Evolutionary conservation across 2,329 filamentous ascomycete genomes (phyloP).

Genomic region (Talaromyces sp.): DNA sequence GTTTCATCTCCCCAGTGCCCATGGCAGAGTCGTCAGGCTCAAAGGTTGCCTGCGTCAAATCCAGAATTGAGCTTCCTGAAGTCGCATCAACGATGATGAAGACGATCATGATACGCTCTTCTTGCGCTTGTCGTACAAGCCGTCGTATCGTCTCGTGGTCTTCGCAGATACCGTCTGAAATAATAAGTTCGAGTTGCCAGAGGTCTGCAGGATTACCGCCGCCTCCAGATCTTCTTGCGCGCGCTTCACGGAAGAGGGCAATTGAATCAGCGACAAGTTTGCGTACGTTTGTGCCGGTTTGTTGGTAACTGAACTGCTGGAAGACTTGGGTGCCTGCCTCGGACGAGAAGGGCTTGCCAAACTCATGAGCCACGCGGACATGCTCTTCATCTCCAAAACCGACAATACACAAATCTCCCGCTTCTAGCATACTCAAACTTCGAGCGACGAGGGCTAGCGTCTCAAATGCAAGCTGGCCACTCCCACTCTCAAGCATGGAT

Average conservation of each 20-base stretch:
- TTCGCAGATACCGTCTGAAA: constrained; percentile 91
- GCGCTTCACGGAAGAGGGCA: constrained; percentile 73
- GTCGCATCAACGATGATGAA: constrained; percentile 88
- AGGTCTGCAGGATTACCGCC: constrained; percentile 60
- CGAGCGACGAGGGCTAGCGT: constrained; percentile 89
- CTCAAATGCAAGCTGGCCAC: constrained; percentile 80
- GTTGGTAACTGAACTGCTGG: constrained; percentile 77
- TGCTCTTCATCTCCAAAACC: constrained; percentile 72
- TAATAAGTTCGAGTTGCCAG: constrained; percentile 91
- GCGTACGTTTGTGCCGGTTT: constrained; percentile 80
- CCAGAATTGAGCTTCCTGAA: constrained; percentile 62
- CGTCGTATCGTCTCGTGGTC: constrained; percentile 79
- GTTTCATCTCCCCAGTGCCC: constrained; percentile 57
- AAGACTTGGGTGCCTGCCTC: constrained; percentile 81
- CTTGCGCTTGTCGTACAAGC: constrained; percentile 79
- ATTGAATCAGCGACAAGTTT: constrained; percentile 74
- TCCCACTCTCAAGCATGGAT: constrained; percentile 81
- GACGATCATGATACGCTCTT: constrained; percentile 95
- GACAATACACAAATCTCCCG: constrained; percentile 85
- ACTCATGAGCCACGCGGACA: constrained; percentile 80
- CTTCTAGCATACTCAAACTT: constrained; percentile 86
- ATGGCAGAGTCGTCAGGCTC: constrained; percentile 57
- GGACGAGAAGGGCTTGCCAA: constrained; percentile 74
- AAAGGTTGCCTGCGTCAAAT: constrained; percentile 84
- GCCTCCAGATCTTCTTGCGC: constrained; percentile 54